phyloP scores from a whole-genome alignment of 2,329 filamentous ascomycete genomes.

The Monilinia laxa region DNA sequence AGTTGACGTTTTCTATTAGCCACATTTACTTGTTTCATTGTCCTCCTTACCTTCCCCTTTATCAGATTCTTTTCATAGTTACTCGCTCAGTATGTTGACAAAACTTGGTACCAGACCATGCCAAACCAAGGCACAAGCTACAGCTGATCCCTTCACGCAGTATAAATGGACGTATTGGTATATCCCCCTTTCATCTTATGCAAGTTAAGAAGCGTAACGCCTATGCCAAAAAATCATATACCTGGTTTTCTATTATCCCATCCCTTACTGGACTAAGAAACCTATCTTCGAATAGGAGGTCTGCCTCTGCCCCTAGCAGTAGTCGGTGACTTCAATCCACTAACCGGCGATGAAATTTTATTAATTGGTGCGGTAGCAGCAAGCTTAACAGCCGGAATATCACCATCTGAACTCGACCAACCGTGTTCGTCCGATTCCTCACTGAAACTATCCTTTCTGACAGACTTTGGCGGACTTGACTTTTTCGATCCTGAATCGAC shows the following conservation, averaged over 20 bases:
- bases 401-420: conserved; percentile 19
- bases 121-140: neutral
- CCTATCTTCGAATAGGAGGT: neutral
- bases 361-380: neutral
- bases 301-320: neutral
- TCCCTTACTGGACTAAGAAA: neutral
- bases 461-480: neutral
- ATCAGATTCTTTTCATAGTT: neutral
- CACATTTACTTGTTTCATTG: neutral
- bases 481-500: neutral
- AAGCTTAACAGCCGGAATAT: conserved; percentile 14
- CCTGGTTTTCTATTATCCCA: neutral
- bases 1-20: neutral
- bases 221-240: neutral
- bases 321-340: neutral
- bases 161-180: neutral
- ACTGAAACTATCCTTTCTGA: neutral
- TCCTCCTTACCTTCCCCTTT: too few species aligned
- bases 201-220: neutral
- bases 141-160: neutral
- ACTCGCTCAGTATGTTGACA: neutral
- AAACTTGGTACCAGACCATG: neutral
- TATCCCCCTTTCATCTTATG: neutral
- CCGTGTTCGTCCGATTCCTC: conserved; percentile 18
- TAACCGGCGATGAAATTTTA: neutral